Evolutionary conservation across 2,329 filamentous ascomycete species (phyloP), one percentile per base, ranked within the genome.

Genomic region (Fusarium euwallaceae): DNA sequence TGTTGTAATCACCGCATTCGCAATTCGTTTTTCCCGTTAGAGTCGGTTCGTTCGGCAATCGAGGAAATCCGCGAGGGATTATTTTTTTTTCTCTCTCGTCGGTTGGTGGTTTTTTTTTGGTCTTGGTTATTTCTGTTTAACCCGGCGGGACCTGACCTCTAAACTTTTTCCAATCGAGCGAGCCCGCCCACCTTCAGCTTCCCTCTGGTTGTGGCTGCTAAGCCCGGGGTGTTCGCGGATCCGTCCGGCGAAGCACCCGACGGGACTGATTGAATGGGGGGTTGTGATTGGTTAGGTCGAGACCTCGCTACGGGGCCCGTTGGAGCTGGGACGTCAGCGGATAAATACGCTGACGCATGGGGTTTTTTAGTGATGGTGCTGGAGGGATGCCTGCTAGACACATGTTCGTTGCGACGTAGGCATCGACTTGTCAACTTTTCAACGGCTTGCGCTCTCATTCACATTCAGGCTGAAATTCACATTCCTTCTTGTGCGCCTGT

Each of bases 101-200:
- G 43, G 53, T 66, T 43, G 36, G 58, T 75, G 74, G 58, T 29
- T 29, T 62, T 62, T 62, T 72, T 59, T 76, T 75, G 74, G 74
- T 29, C 48, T 51, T 73, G 67, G 63, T 64, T 43, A 64, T 74
- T 69, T 53, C 48, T 29, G 24, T 55, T 75, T 55, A 59, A 65
- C 70, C 56, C 65, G 67, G 70, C 72, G 69, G 71, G 66, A 76
- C 76, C 74, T 72, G 61, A 72, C 72, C 76, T 78, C 72, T 76
- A 75, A 78, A 78, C 76, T 79, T 79, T 78, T 79, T 78, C 76
- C 76, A 59, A 64, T 67, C 58, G 65, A 63, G 55, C 37, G 45
- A 75, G 67, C 70, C 73, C n/a, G 56, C 32, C 43, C 43, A 48
- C 43, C 22, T 48, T 48, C 43, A 48, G 43, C 43, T 48, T 48